These are phyloP conservation scores for Rhodomyrtus psidioides DNA, from an alignment of 441 rosid genomes.

Conservation along the genomic window DNA sequence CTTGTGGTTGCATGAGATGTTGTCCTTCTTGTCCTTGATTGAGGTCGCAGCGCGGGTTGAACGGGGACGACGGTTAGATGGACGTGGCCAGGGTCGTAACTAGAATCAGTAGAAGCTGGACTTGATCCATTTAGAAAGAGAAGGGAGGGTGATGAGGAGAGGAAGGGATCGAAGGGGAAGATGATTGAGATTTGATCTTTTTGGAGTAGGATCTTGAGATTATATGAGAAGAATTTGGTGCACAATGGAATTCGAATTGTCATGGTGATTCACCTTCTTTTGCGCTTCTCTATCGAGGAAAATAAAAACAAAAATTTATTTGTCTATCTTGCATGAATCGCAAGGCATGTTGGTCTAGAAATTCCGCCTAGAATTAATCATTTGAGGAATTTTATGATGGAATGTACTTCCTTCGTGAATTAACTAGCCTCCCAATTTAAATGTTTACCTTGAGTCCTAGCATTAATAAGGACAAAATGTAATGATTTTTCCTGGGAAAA, in stretches of 20 bases:
- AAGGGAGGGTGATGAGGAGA: too few relatives aligned
- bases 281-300: not conserved
- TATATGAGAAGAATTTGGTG: not conserved
- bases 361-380: not conserved
- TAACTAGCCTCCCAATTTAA: too few relatives aligned
- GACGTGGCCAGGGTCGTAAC: not conserved
- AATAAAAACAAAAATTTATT: not conserved
- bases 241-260: not conserved
- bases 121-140: not conserved
- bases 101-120: not conserved
- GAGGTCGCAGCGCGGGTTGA: not conserved
- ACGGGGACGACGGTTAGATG: not conserved
- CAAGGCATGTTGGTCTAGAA: not conserved
- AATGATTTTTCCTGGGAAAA: too few relatives aligned
- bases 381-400: not conserved
- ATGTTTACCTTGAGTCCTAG: too few relatives aligned
- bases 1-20: too few relatives aligned
- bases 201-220: not conserved
- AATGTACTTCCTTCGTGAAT: too few relatives aligned
- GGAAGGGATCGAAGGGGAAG: not conserved
- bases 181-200: not conserved
- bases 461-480: too few relatives aligned
- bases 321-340: not conserved
- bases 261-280: not conserved
- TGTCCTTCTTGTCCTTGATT: too few relatives aligned